A percentile compares a stretch with the other conserved stretches of the same genome.
Conservation (phyloP, 192 early-diverging fungal species). For the Rhizoclosmatium sp. region DNA sequence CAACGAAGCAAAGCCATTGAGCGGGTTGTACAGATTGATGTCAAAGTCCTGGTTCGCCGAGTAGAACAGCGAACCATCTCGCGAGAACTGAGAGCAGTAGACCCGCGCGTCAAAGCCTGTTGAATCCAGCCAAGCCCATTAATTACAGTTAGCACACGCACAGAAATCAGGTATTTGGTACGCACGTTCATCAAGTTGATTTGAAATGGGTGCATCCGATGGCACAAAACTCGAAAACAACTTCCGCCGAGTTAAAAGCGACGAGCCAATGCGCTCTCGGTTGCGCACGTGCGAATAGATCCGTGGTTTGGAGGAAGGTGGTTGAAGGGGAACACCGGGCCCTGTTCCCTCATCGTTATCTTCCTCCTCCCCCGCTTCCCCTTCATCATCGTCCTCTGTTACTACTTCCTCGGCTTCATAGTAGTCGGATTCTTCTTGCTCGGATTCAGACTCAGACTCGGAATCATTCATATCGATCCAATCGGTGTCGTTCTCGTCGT, state of each 20-base stretch:
- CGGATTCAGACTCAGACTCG: neutral
- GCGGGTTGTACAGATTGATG: slow-evolving; percentile 67
- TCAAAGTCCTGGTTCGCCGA: slow-evolving; percentile 65
- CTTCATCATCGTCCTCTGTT: neutral
- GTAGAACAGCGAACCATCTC: slow-evolving; percentile 54
- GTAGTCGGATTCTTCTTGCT: neutral
- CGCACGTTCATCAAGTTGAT: too few species aligned
- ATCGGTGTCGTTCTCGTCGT: neutral
- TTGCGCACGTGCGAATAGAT: neutral
- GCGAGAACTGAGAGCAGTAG: slow-evolving; percentile 10
- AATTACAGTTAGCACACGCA: too few species aligned
- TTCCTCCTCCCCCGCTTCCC: neutral
- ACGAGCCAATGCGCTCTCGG: neutral
- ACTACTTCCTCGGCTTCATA: neutral
- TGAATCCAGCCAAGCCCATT: too few species aligned
- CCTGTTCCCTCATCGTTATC: too few species aligned
- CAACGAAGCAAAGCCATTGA: slow-evolving; percentile 35
- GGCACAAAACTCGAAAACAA: neutral
- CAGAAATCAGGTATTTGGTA: too few species aligned
- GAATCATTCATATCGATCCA: neutral
- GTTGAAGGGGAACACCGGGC: too few species aligned
- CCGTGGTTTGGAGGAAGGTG: neutral
- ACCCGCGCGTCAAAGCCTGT: neutral
- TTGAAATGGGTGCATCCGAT: neutral
- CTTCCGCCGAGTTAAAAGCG: neutral